These are phyloP conservation scores for Dorcoceras hygrometricum DNA, from an alignment of 257 asterid species.

Conservation along the genomic window DNA sequence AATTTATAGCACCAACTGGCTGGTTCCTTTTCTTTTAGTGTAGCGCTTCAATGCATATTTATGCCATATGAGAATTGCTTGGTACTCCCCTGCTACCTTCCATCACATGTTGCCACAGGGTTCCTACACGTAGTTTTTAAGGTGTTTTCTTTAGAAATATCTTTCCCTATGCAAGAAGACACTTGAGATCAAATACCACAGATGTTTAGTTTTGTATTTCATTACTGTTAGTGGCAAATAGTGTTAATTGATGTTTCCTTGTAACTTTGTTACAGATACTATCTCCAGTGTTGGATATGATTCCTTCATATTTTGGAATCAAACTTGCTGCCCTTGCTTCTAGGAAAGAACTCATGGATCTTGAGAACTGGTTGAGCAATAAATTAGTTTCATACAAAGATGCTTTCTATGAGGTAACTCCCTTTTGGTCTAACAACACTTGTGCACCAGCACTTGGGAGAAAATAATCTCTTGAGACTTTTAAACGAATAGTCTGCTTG, in stretches of 20 bases:
- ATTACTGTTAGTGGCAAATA: slow-evolving; percentile 15
- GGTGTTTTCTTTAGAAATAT: background rate
- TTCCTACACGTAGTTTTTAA: background rate
- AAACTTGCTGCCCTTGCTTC: slow-evolving; percentile 88
- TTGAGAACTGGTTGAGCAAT: slow-evolving; percentile 77
- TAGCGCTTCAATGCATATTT: background rate
- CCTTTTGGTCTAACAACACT: background rate
- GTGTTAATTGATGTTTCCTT: slow-evolving; percentile 22
- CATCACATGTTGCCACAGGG: background rate
- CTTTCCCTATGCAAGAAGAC: background rate
- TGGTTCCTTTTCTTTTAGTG: background rate
- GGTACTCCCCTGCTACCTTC: background rate
- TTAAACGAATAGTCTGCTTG: background rate
- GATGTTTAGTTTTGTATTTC: slow-evolving; percentile 6
- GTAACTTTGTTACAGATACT: slow-evolving; percentile 54
- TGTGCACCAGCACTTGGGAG: background rate
- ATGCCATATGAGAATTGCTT: background rate
- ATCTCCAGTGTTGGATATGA: slow-evolving; percentile 59
- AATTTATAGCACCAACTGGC: background rate
- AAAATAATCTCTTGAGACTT: background rate
- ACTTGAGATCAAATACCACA: background rate
- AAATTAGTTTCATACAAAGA: slow-evolving; percentile 57
- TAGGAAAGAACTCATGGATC: slow-evolving; percentile 69
- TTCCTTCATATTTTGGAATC: slow-evolving; percentile 69
- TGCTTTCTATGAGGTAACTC: slow-evolving; percentile 68